phyloP scores from a whole-genome alignment of 2,329 filamentous ascomycete genomes.

The Hypocrella siamensis region DNA sequence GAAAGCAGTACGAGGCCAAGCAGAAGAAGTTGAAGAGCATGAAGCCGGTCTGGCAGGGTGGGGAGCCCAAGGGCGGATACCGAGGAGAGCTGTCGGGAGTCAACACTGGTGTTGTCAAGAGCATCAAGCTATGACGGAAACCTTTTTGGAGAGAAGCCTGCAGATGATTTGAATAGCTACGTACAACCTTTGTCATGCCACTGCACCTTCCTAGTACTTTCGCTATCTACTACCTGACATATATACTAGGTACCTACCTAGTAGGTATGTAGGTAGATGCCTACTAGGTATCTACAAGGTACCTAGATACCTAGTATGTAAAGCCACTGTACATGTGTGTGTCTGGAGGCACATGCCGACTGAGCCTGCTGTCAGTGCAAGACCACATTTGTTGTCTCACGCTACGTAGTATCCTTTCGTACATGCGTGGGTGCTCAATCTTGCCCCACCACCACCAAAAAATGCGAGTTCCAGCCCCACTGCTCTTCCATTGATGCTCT shows the following conservation, averaged over 20 bases:
- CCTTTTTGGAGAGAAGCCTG: neutral
- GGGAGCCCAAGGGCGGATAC: slow-evolving; percentile 73
- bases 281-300: no score
- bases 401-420: neutral
- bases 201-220: no score
- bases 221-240: no score
- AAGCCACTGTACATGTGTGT: no score
- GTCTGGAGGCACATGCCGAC: no score
- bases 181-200: no score
- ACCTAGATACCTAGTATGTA: no score
- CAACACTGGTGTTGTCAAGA: slow-evolving; percentile 85
- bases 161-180: no score
- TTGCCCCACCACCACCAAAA: neutral
- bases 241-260: neutral
- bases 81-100: slow-evolving; percentile 88
- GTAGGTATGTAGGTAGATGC: no score
- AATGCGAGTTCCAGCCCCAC: no score
- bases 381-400: neutral
- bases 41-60: slow-evolving; percentile 73
- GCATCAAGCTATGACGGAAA: slow-evolving; percentile 60
- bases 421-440: neutral
- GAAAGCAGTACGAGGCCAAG: slow-evolving; percentile 89
- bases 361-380: no score
- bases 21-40: slow-evolving; percentile 91
- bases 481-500: no score